These are phyloP conservation scores for Chalciporus piperatus DNA, from an alignment of 768 basidiomycete species.

Conservation along the genomic window DNA sequence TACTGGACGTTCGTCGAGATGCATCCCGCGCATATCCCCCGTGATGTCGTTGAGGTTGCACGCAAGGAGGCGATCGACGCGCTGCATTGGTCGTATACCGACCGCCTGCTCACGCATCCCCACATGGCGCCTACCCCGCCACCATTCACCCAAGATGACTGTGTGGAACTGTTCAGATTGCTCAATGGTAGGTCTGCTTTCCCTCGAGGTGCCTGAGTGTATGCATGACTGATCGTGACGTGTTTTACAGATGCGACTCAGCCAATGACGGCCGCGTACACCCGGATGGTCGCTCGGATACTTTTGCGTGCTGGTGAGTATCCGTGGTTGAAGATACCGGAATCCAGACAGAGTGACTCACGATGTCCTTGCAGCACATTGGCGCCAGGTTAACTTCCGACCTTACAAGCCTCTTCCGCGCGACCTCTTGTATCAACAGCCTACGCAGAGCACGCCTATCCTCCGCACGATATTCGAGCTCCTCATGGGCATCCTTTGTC, in stretches of 20 bases:
- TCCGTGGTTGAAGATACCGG: neutral
- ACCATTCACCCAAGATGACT: constrained; percentile 76
- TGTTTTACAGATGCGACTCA: constrained; percentile 15
- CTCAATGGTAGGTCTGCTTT: constrained; percentile 35
- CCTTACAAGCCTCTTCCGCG: constrained; percentile 64
- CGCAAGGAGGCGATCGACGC: constrained; percentile 70
- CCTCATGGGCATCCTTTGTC: constrained; percentile 59
- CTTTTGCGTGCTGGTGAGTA: constrained; percentile 63
- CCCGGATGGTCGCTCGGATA: constrained; percentile 66
- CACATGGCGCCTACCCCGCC: constrained; percentile 44
- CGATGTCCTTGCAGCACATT: constrained; percentile 42
- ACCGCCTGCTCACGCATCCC: constrained; percentile 65
- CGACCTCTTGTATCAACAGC: constrained; percentile 38
- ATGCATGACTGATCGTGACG: constrained; percentile 2
- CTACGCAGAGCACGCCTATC: constrained; percentile 36
- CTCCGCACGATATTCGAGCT: constrained; percentile 54
- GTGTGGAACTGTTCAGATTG: constrained; percentile 66
- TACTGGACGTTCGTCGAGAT: constrained; percentile 82
- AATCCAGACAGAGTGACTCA: neutral
- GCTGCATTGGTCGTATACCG: constrained; percentile 80
- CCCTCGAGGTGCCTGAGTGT: neutral
- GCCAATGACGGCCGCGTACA: constrained; percentile 42
- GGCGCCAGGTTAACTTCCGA: constrained; percentile 70
- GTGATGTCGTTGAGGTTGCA: constrained; percentile 51
- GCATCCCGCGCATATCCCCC: constrained; percentile 67